A percentile compares a stretch with the other conserved stretches of the same genome.
Conservation (phyloP, 768 basidiomycete genomes). For the Lactarius quietus region DNA sequence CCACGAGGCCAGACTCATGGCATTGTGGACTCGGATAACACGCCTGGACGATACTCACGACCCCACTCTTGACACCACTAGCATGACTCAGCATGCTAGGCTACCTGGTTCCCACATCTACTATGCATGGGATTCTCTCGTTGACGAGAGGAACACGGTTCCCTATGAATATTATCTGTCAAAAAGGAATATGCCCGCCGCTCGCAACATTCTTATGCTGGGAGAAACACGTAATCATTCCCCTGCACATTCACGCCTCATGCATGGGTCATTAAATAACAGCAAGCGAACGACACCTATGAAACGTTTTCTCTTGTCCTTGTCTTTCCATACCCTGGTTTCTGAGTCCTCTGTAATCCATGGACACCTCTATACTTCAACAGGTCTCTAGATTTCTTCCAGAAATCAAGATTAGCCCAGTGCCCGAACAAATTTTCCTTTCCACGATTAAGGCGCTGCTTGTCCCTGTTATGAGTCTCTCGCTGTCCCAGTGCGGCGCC, state of each 20-base stretch:
- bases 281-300: background rate
- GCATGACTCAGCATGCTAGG: background rate
- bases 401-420: constrained; percentile 5
- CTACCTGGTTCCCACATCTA: background rate
- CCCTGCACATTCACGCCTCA: background rate
- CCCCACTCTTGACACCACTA: background rate
- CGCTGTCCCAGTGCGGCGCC: constrained; percentile 6
- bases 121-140: too few species aligned
- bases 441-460: constrained; percentile 6
- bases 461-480: constrained; percentile 2
- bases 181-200: background rate
- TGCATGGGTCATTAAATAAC: constrained; percentile 4
- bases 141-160: too few species aligned
- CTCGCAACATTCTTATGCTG: constrained; percentile 5
- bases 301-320: background rate
- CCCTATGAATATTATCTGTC: background rate
- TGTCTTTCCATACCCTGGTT: background rate
- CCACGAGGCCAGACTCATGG: background rate
- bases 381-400: constrained; percentile 8
- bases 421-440: constrained; percentile 19
- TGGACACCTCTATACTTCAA: background rate
- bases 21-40: background rate
- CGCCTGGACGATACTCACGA: background rate
- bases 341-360: background rate
- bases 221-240: background rate